These are phyloP conservation scores for Pleoardoris graminearum DNA, from an alignment of 2,329 filamentous ascomycete genomes.

Conservation along the genomic window DNA sequence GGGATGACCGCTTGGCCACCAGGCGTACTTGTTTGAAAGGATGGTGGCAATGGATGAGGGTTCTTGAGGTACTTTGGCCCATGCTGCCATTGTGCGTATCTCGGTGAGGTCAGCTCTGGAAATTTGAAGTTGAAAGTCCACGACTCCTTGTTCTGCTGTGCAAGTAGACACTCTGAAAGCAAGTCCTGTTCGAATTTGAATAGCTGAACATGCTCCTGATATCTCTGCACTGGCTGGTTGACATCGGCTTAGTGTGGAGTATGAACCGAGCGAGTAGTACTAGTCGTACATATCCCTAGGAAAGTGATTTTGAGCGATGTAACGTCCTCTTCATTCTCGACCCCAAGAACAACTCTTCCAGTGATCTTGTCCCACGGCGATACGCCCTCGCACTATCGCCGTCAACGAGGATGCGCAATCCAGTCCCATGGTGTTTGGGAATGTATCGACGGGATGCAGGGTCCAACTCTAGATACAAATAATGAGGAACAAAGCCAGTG, in stretches of 20 bases:
- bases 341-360: conserved; percentile 35
- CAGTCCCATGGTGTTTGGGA: conserved; percentile 29
- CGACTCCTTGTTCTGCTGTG: conserved; percentile 33
- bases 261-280: conserved; percentile 33
- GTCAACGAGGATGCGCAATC: conserved; percentile 36
- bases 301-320: conserved; percentile 36
- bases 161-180: conserved; percentile 20
- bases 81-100: conserved; percentile 31
- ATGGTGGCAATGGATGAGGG: conserved; percentile 40
- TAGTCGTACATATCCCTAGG: conserved; percentile 38
- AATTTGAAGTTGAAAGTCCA: conserved; percentile 44
- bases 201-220: conserved; percentile 33
- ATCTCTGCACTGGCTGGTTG: conserved; percentile 23
- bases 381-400: conserved; percentile 36
- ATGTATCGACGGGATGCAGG: conserved; percentile 32
- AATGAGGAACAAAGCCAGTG: conserved; percentile 9
- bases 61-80: conserved; percentile 35
- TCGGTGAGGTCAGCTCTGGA: conserved; percentile 34
- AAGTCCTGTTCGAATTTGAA: conserved; percentile 36
- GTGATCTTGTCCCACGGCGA: conserved; percentile 39
- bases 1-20: conserved; percentile 36
- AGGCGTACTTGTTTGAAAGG: conserved; percentile 34
- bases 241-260: conserved; percentile 20
- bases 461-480: conserved; percentile 27
- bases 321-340: conserved; percentile 33